A percentile compares a stretch with the other conserved stretches of the same genome.
These are phyloP conservation scores for Puccinia novopanici DNA, from an alignment of 1,284 basidiomycete genomes.

Conservation along the genomic window DNA sequence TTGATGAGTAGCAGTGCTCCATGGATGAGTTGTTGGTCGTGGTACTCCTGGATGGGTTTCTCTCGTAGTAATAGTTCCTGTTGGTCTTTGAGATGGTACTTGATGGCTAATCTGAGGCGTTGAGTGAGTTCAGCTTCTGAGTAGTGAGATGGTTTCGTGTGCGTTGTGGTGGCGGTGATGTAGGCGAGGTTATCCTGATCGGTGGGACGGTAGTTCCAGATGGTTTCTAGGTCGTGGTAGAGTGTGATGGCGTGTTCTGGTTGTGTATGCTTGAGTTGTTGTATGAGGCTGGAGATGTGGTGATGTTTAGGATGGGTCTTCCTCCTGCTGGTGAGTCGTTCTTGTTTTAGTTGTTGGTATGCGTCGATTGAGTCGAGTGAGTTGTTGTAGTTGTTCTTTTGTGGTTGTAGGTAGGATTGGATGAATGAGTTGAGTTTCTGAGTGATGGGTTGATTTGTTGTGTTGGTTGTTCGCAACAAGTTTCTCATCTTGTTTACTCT, in stretches of 20 bases:
- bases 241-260: background rate
- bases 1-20: constrained; percentile 15
- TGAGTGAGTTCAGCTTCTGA: constrained; percentile 16
- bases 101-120: constrained; percentile 17
- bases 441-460: background rate
- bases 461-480: background rate
- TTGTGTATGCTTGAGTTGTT: background rate
- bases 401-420: background rate
- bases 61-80: background rate
- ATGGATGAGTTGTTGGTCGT: constrained; percentile 22
- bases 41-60: background rate
- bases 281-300: constrained; percentile 3
- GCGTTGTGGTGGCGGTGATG: background rate
- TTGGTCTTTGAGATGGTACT: constrained; percentile 6
- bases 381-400: too few species aligned
- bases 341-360: background rate
- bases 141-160: background rate
- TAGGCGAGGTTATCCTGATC: constrained; percentile 23
- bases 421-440: background rate
- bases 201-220: constrained; percentile 19
- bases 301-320: background rate
- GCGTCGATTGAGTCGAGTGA: background rate
- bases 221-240: background rate
- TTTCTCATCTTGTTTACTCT: background rate
- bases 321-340: background rate